Conservation (phyloP, 306 rosid species). For the Elaeagnus macrophylla region DNA sequence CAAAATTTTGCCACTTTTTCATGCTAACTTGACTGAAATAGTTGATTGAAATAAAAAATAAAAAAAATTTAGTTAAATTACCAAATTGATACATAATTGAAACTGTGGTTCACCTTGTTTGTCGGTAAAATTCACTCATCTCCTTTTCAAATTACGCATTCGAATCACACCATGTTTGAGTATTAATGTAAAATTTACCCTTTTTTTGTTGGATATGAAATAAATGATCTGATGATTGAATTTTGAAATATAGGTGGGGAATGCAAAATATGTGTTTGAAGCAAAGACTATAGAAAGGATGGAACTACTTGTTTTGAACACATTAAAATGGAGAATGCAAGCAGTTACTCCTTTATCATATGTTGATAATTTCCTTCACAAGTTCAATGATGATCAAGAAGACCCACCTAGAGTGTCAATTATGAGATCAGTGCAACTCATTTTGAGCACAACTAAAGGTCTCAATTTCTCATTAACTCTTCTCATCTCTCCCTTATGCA, state of each 20-base stretch:
- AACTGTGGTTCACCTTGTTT: too few species aligned
- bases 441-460: conserved; percentile 54
- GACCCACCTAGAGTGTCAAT: conserved; percentile 33
- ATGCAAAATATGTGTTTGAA: conserved; percentile 68
- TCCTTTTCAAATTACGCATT: too few species aligned
- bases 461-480: background rate
- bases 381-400: conserved; percentile 41
- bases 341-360: conserved; percentile 83
- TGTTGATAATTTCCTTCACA: conserved; percentile 61
- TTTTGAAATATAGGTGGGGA: conserved; percentile 49
- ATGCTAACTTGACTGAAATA: too few species aligned
- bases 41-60: too few species aligned
- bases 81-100: too few species aligned
- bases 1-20: too few species aligned
- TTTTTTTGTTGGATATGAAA: conserved; percentile 7
- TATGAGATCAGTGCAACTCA: conserved; percentile 42
- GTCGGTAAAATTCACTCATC: too few species aligned
- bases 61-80: too few species aligned
- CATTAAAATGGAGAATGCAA: conserved; percentile 92
- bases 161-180: too few species aligned
- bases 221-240: conserved; percentile 1
- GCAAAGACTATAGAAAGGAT: conserved; percentile 84
- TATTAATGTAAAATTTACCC: too few species aligned
- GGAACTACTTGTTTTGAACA: conserved; percentile 88
- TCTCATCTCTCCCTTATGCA: conserved; percentile 7